These are phyloP conservation scores for Psilocybe cubensis DNA, from an alignment of 768 basidiomycete genomes.

Conservation along the genomic window DNA sequence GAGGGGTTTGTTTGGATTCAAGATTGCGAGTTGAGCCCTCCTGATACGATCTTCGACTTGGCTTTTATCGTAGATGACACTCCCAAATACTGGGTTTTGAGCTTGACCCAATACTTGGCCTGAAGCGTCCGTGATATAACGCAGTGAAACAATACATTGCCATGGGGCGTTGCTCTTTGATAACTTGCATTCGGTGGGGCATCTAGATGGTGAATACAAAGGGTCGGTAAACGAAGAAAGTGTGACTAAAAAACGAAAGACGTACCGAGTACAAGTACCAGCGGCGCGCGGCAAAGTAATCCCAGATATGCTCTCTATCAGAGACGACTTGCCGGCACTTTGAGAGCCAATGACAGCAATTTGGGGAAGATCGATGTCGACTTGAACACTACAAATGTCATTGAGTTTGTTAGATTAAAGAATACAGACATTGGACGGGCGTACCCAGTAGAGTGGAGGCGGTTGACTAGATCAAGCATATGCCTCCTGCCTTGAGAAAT, in stretches of 20 bases:
- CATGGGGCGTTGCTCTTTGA: constrained; percentile 42
- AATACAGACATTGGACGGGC: constrained; percentile 13
- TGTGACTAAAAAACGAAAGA: neutral
- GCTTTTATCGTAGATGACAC: constrained; percentile 49
- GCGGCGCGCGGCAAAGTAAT: constrained; percentile 69
- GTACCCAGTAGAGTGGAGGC: constrained; percentile 63
- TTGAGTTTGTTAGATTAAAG: neutral
- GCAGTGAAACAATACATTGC: constrained; percentile 55
- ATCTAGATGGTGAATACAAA: constrained; percentile 32
- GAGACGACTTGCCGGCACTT: constrained; percentile 76
- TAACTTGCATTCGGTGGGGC: constrained; percentile 61
- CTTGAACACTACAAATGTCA: constrained; percentile 51
- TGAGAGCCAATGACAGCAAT: constrained; percentile 77
- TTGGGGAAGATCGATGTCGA: constrained; percentile 73
- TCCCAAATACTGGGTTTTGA: constrained; percentile 46
- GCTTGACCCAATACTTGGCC: constrained; percentile 43
- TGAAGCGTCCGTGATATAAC: constrained; percentile 42
- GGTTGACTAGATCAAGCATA: constrained; percentile 63
- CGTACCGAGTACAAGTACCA: constrained; percentile 78
- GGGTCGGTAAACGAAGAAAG: neutral
- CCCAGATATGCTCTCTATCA: constrained; percentile 79
- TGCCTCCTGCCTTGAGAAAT: constrained; percentile 42
- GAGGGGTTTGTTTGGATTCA: constrained; percentile 50
- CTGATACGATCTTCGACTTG: constrained; percentile 70
- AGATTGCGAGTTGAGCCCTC: constrained; percentile 65